Base-by-base conservation (phyloP, 2,329 filamentous ascomycete genomes). In the Cordyceps farinosa region DNA sequence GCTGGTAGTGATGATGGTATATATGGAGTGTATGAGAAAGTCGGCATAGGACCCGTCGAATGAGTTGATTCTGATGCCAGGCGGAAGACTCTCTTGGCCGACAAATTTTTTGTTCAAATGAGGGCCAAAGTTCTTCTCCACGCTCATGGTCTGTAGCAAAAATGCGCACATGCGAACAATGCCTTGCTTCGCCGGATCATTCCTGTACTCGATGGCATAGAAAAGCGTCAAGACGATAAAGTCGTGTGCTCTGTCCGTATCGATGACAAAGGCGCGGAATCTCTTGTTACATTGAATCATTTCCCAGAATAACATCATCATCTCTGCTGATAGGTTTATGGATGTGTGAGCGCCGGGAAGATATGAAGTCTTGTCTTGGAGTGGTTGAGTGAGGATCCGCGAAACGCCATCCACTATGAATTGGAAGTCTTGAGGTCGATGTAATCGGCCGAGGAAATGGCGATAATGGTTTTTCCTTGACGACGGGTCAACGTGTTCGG, bases 141-240 rank as follows among this genome's bases (percentile, higher is more conserved):
- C 92, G 70, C 94, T 98, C 71, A 99, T 79, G 0, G 95, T 98
- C 76, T 99, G 95, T 47, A 99, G 79, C 50, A 98, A 84, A 74
- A 99, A 98, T n/a, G 96, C 89, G 75, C 95, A 97, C 92, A 98
- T 97, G 62, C 95, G 86, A 32, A 98, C 91, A 1, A 97, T 83
- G 1, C 95, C 95, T 75, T 97, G 93, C 74, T 94, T 96, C 1
- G 92, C 87, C 27, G 90, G 80, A 71, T 98, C 94, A 48, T 87
- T 85, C 72, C 92, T 92, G 75, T 95, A 90, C 73, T 97, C 92
- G 53, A 97, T 86, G 5, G 93, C 92, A 73, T 98, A 97, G 77
- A 96, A 99, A 3, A 98, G 79, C 47, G 96, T 87, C 27, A 98
- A 80, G 13, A 98, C 86, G 58, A 97, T 84, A 75, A 98, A 97